Percentiles rank a stretch among this genome's conserved stretches.
Evolutionary conservation across 2,329 filamentous ascomycete species (phyloP).

Genomic region (Hymenoscyphus linearis): DNA sequence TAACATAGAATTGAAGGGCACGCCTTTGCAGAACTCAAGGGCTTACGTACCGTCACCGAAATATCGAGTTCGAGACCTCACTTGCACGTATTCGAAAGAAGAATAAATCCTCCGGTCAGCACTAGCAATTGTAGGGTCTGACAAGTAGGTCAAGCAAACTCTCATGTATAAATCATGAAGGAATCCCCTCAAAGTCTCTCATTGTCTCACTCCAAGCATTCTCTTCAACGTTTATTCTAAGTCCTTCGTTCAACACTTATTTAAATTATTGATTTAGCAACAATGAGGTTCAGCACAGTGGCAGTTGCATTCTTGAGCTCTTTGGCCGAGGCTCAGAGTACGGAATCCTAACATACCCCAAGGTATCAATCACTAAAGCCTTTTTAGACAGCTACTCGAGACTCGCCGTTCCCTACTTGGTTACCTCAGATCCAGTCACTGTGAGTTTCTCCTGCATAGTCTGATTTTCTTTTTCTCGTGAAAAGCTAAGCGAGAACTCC

Average conservation of each 20-base stretch:
- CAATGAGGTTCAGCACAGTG: slow-evolving; percentile 3
- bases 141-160: background rate
- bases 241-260: background rate
- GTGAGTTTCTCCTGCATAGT: slow-evolving; percentile 1
- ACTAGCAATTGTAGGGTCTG: background rate
- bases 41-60: background rate
- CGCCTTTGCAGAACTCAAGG: background rate
- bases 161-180: background rate
- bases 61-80: background rate
- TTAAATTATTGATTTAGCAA: background rate
- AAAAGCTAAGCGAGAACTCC: background rate
- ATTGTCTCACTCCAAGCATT: background rate
- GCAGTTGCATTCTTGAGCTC: background rate
- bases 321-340: background rate
- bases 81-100: background rate
- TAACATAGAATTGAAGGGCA: background rate
- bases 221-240: background rate
- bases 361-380: background rate
- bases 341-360: background rate
- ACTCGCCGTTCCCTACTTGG: slow-evolving; percentile 1
- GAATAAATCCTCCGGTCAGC: background rate
- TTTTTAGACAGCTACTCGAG: slow-evolving; percentile 5
- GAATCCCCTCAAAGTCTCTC: background rate
- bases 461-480: background rate
- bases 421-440: slow-evolving; percentile 7